Evolutionary conservation across 179 eudicot species (phyloP).

Genomic region (Amaranthus tricolor): DNA sequence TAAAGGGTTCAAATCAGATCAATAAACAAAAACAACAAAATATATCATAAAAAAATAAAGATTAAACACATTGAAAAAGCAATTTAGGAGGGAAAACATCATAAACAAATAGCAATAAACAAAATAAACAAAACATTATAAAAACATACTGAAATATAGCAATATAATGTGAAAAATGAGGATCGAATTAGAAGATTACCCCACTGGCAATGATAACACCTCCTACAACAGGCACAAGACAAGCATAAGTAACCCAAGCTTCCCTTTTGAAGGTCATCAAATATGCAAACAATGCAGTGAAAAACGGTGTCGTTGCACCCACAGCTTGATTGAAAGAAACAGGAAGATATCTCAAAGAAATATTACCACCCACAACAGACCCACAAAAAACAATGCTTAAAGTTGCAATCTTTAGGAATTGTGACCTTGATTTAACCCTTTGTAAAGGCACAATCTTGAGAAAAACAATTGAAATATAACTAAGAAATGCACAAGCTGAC

Average conservation of each 20-base stretch:
- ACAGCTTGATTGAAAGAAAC: constrained; percentile 96
- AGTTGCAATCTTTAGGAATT: constrained; percentile 58
- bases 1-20: constrained; percentile 16
- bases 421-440: constrained; percentile 66
- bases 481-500: constrained; percentile 78
- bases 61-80: background rate
- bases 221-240: constrained; percentile 84
- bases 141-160: background rate
- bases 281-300: constrained; percentile 88
- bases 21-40: background rate
- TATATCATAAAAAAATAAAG: background rate
- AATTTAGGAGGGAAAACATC: background rate
- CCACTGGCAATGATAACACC: constrained; percentile 97
- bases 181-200: constrained; percentile 35
- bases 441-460: constrained; percentile 65
- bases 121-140: background rate
- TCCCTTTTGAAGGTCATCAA: constrained; percentile 77
- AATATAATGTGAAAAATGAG: background rate
- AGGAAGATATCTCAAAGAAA: constrained; percentile 69
- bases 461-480: constrained; percentile 69
- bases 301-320: constrained; percentile 96
- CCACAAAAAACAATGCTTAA: constrained; percentile 81
- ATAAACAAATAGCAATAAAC: background rate
- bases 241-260: constrained; percentile 75
- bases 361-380: constrained; percentile 89